These are phyloP conservation scores for Blyttiomyces sp. DNA, from an alignment of 371 early-diverging fungal genomes.

Conservation along the genomic window DNA sequence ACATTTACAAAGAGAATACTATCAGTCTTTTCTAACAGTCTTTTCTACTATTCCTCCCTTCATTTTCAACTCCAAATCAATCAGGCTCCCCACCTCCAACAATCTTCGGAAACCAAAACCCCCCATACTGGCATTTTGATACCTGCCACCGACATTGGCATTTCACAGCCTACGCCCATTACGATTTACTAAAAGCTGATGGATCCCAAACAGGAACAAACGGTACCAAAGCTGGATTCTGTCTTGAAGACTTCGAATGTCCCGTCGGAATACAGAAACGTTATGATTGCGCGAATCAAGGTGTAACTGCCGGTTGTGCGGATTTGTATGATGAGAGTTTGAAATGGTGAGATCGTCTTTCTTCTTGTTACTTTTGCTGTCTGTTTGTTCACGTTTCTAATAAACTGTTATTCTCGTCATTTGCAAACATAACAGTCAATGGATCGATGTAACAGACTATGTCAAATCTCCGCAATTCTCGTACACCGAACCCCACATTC, in stretches of 20 bases:
- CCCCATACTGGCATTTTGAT: slow-evolving; percentile 36
- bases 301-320: slow-evolving; percentile 27
- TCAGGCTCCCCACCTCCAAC: slow-evolving; percentile 15
- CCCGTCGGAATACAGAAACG: slow-evolving; percentile 4
- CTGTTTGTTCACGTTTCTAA: too few species aligned
- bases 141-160: slow-evolving; percentile 35
- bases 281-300: slow-evolving; percentile 33
- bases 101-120: slow-evolving; percentile 16
- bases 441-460: slow-evolving; percentile 23
- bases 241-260: slow-evolving; percentile 33
- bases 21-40: too few species aligned
- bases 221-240: slow-evolving; percentile 37
- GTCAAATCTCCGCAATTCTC: background rate
- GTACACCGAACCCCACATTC: too few species aligned
- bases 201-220: background rate
- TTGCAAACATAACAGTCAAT: slow-evolving; percentile 4
- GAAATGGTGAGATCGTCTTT: too few species aligned
- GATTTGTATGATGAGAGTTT: slow-evolving; percentile 32
- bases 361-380: too few species aligned
- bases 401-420: background rate
- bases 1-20: too few species aligned
- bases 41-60: too few species aligned
- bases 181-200: slow-evolving; percentile 13
- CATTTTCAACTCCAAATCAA: background rate
- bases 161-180: slow-evolving; percentile 29